phyloP scores from a whole-genome alignment of 2,329 filamentous ascomycete species.

The Macrophomina pseudophaseolina region DNA sequence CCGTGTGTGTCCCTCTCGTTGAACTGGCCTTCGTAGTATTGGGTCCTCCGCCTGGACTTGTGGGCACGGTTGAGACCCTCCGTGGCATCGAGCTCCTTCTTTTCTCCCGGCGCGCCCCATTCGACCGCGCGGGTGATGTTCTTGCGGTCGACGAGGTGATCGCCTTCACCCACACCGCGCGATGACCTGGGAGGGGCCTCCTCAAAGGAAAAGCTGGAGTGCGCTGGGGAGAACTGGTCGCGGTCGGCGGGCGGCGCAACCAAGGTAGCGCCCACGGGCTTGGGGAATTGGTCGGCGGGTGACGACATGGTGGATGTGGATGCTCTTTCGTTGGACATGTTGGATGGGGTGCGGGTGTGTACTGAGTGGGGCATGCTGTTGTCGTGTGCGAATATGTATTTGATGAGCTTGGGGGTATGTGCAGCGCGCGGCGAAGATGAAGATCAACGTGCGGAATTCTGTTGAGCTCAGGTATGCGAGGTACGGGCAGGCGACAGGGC shows the following conservation, averaged over 20 bases:
- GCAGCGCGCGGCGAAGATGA: not conserved
- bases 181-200: constrained; percentile 40
- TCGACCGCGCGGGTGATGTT: constrained; percentile 30
- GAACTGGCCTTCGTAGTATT: constrained; percentile 46
- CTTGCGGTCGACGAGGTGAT: constrained; percentile 28
- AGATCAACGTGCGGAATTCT: constrained; percentile 16
- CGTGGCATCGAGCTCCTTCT: constrained; percentile 26
- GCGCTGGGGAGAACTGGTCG: constrained; percentile 41
- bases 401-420: not conserved
- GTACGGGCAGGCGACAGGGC: too few species aligned
- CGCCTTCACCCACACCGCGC: constrained; percentile 30
- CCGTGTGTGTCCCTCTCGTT: constrained; percentile 43
- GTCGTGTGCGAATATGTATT: constrained; percentile 12
- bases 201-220: constrained; percentile 45
- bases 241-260: constrained; percentile 36
- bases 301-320: constrained; percentile 41
- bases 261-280: constrained; percentile 40
- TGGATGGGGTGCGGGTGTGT: constrained; percentile 37
- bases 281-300: constrained; percentile 42
- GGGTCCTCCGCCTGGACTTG: constrained; percentile 41
- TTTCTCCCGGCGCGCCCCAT: constrained; percentile 34
- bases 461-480: constrained; percentile 1
- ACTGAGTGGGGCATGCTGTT: constrained; percentile 44
- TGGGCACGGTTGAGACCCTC: constrained; percentile 21
- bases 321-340: constrained; percentile 40